A percentile compares a stretch with the other conserved stretches of the same genome.
Evolutionary conservation across 495 filamentous ascomycete genomes (phyloP).

Genomic region (Neurospora discreta): DNA sequence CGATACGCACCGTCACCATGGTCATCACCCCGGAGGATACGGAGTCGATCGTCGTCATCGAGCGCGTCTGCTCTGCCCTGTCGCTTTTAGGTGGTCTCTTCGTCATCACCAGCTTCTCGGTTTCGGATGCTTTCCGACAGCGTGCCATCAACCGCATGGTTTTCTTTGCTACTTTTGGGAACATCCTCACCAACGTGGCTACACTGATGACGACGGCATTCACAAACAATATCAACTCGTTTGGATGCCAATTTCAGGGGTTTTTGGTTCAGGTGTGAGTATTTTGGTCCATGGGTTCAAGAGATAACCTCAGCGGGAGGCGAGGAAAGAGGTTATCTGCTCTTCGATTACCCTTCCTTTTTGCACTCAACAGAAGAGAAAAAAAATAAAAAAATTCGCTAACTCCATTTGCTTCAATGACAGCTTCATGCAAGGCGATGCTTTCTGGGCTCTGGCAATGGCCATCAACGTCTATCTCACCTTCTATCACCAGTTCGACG

Average conservation of each 20-base stretch:
- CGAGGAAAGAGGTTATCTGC: not conserved
- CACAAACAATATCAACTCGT: constrained; percentile 30
- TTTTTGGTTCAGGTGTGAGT: constrained; percentile 62
- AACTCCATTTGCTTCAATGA: not conserved
- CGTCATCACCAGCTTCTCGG: constrained; percentile 60
- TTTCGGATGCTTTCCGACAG: constrained; percentile 48
- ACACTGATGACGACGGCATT: constrained; percentile 58
- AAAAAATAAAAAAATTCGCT: not conserved
- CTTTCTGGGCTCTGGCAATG: constrained; percentile 75
- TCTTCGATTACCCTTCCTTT: not conserved
- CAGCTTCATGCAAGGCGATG: constrained; percentile 72
- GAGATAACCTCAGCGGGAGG: not conserved
- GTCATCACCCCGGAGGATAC: constrained; percentile 1
- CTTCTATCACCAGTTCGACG: constrained; percentile 67
- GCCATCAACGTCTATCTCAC: constrained; percentile 80
- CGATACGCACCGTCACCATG: not conserved
- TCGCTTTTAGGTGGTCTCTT: constrained; percentile 63
- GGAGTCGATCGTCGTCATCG: constrained; percentile 46
- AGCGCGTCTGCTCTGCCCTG: constrained; percentile 55
- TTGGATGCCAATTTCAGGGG: constrained; percentile 64
- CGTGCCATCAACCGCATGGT: constrained; percentile 78
- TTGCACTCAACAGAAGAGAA: not conserved
- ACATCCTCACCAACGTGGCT: constrained; percentile 69
- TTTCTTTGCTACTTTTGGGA: constrained; percentile 78
- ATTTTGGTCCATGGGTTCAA: not conserved